phyloP scores from a whole-genome alignment of 306 rosid genomes.

The Sesbania bispinosa region DNA sequence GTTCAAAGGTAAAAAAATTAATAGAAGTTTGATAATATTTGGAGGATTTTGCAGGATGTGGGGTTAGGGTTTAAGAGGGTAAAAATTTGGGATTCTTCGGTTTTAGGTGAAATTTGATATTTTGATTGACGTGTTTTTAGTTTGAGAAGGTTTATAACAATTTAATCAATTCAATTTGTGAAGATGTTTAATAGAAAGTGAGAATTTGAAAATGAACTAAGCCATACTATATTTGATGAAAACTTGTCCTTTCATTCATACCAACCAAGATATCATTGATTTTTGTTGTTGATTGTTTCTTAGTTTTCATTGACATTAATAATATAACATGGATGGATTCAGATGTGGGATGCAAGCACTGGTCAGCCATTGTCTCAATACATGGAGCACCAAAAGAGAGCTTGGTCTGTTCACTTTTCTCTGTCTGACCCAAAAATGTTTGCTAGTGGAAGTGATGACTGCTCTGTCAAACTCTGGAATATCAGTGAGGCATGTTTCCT shows the following conservation, averaged over 20 bases:
- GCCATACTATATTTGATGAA: background rate
- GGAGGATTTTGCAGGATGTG: no score
- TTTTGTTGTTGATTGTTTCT: conserved; percentile 5
- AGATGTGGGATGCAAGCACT: conserved; percentile 93
- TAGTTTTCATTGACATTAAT: conserved; percentile 14
- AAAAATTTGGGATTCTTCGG: no score
- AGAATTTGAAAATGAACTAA: no score
- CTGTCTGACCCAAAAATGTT: conserved; percentile 73
- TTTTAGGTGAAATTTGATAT: no score
- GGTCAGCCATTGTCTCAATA: conserved; percentile 80
- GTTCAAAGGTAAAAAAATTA: no score
- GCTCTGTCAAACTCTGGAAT: conserved; percentile 86
- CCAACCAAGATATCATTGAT: background rate
- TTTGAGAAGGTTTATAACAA: no score
- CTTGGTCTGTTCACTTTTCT: conserved; percentile 95
- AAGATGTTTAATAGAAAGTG: no score
- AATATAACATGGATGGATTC: conserved; percentile 32
- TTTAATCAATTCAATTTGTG: no score
- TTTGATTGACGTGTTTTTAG: no score
- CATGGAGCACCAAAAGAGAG: conserved; percentile 78
- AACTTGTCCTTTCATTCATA: background rate
- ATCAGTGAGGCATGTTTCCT: conserved; percentile 67
- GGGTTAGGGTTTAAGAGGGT: no score
- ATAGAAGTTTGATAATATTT: no score
- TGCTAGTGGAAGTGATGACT: conserved; percentile 96